Percentiles rank a stretch among this genome's conserved stretches.
phyloP scores from a whole-genome alignment of 176 grass and related monocot genomes.

The sorghum (Sorghum bicolor) region DNA sequence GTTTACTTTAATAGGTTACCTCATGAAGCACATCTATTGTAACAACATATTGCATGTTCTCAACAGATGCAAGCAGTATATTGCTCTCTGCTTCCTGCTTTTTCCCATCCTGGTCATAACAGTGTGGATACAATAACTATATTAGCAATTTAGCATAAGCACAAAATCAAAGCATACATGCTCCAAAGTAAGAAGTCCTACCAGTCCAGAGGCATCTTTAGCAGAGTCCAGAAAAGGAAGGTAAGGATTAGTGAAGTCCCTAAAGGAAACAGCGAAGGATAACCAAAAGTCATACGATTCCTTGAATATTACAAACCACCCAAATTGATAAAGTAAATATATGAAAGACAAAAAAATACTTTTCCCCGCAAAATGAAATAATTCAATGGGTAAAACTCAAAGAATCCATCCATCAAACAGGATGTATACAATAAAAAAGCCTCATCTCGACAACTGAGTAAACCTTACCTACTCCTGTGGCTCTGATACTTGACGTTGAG shows the following conservation, averaged over 20 bases:
- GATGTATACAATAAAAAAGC: background rate
- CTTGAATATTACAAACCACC: background rate
- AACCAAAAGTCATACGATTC: background rate
- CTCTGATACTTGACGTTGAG: slow-evolving; percentile 96
- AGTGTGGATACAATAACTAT: slow-evolving; percentile 13
- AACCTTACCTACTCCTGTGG: slow-evolving; percentile 78
- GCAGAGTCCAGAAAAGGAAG: slow-evolving; percentile 84
- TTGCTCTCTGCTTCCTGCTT: slow-evolving; percentile 88
- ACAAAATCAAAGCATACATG: slow-evolving; percentile 24
- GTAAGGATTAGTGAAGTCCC: slow-evolving; percentile 97
- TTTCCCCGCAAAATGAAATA: slow-evolving; percentile 15
- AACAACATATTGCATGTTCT: slow-evolving; percentile 99
- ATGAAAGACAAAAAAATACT: background rate
- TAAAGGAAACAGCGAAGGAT: slow-evolving; percentile 36
- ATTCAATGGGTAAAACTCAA: background rate
- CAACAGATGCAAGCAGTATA: slow-evolving; percentile 87
- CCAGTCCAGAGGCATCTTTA: slow-evolving; percentile 67
- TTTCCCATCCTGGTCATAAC: slow-evolving; percentile 55
- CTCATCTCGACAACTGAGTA: slow-evolving; percentile 8
- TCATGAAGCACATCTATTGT: slow-evolving; percentile 95
- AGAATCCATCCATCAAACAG: background rate
- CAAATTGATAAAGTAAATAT: background rate
- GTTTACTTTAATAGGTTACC: slow-evolving; percentile 45
- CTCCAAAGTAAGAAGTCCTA: slow-evolving; percentile 35
- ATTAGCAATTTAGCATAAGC: slow-evolving; percentile 27